Percentiles rank a stretch among this genome's conserved stretches.
Evolutionary conservation across 108 stramenopile species (phyloP).

Genomic region (Nitzschia sp.): DNA sequence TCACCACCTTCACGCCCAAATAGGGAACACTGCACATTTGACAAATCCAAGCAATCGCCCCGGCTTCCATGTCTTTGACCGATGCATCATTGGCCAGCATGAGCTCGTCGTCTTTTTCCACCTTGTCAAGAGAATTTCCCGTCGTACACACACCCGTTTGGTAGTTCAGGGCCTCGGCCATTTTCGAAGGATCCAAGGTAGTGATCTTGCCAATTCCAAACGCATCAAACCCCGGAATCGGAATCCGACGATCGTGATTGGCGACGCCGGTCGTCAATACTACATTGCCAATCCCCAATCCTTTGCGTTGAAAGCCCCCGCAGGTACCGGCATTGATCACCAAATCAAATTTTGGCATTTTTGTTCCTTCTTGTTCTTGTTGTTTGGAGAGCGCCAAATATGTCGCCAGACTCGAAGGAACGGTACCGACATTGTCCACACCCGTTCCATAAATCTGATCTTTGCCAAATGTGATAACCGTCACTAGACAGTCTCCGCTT

Average conservation of each 20-base stretch:
- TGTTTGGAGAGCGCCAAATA: conserved; percentile 79
- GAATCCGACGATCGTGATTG: conserved; percentile 96
- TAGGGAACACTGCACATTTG: conserved; percentile 75
- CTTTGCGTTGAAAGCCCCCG: conserved; percentile 92
- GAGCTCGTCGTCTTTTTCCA: conserved; percentile 68
- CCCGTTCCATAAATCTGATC: conserved; percentile 79
- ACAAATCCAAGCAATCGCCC: conserved; percentile 89
- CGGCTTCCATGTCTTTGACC: conserved; percentile 98
- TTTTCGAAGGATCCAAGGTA: conserved; percentile 44
- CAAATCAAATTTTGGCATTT: conserved; percentile 69
- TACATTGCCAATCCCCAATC: conserved; percentile 90
- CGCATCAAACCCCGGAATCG: conserved; percentile 87
- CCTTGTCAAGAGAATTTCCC: conserved; percentile 92
- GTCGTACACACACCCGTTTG: conserved; percentile 92
- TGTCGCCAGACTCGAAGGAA: conserved; percentile 80
- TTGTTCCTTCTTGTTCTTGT: no score
- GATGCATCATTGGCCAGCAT: conserved; percentile 87
- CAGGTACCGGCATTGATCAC: conserved; percentile 96
- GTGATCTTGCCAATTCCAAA: conserved; percentile 84
- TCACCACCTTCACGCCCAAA: conserved; percentile 95
- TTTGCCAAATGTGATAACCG: conserved; percentile 92
- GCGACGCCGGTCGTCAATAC: conserved; percentile 86
- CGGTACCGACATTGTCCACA: conserved; percentile 95
- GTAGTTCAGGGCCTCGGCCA: conserved; percentile 48
- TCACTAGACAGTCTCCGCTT: conserved; percentile 62